These are phyloP conservation scores for Dissophora ornata DNA, from an alignment of 192 early-diverging fungal species.

Conservation along the genomic window DNA sequence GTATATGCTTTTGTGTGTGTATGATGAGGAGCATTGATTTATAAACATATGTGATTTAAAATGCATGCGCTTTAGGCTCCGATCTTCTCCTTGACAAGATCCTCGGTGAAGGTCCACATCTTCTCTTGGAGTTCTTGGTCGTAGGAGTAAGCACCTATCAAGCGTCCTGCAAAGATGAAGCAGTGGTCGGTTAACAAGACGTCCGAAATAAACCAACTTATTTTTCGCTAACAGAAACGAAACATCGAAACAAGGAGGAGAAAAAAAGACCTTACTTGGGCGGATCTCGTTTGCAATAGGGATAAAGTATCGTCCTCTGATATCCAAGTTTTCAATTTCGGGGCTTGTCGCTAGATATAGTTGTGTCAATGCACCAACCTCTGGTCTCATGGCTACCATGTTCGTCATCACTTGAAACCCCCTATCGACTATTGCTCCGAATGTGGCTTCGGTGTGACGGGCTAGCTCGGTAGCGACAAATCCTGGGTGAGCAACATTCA, in stretches of 20 bases:
- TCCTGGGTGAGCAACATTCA: conserved; percentile 25
- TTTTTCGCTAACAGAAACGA: too few species aligned
- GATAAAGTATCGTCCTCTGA: conserved; percentile 31
- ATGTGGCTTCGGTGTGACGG: background rate
- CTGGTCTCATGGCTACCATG: conserved; percentile 11
- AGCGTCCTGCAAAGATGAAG: too few species aligned
- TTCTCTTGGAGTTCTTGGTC: conserved; percentile 10
- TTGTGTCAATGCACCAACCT: conserved; percentile 56
- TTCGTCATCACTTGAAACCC: background rate
- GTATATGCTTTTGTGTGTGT: too few species aligned
- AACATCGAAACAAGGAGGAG: too few species aligned
- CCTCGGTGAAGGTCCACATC: conserved; percentile 9
- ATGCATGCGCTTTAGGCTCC: too few species aligned
- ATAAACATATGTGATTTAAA: too few species aligned
- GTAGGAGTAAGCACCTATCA: conserved; percentile 9
- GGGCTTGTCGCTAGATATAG: conserved; percentile 63
- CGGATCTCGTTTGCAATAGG: conserved; percentile 27
- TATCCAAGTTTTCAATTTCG: conserved; percentile 57
- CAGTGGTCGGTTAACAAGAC: too few species aligned
- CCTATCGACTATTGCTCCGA: background rate
- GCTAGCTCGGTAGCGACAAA: conserved; percentile 5
- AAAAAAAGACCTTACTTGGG: conserved; percentile 8
- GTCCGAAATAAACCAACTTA: too few species aligned
- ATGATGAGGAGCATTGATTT: too few species aligned
- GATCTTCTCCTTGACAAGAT: conserved; percentile 15